Evolutionary conservation across 75 land plant genomes (phyloP).

Genomic region (Pinus taeda): DNA sequence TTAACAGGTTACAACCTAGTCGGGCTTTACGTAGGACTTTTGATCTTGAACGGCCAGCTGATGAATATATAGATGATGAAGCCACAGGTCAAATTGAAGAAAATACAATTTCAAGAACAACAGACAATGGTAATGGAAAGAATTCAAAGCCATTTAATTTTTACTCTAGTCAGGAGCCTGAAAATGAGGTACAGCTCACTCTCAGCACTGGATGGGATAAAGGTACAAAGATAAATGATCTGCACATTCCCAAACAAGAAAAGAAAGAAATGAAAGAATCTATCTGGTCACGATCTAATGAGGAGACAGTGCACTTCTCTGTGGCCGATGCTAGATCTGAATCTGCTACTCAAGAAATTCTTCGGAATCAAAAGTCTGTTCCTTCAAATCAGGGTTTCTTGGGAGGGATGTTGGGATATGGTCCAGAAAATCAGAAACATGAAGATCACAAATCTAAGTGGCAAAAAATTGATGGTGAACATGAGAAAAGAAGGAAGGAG

Average conservation of each 20-base stretch:
- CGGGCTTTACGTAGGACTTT: conserved; percentile 29
- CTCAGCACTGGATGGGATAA: conserved; percentile 10
- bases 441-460: conserved; percentile 5
- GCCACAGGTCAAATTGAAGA: conserved; percentile 19
- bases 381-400: conserved; percentile 1
- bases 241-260: neutral
- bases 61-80: conserved; percentile 54
- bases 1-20: conserved; percentile 21
- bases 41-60: conserved; percentile 69
- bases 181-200: conserved; percentile 25
- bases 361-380: neutral
- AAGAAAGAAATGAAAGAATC: neutral
- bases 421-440: neutral
- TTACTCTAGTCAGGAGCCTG: conserved; percentile 5
- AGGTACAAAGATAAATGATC: conserved; percentile 4
- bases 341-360: neutral
- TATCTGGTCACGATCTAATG: neutral
- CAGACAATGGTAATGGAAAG: neutral
- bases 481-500: neutral
- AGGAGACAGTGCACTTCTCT: neutral
- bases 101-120: neutral
- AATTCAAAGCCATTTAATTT: neutral
- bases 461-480: neutral
- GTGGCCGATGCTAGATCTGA: neutral
- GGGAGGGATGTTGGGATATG: neutral